Evolutionary conservation across 495 filamentous ascomycete genomes (phyloP).

Genomic region (Trichoderma erinaceum): DNA sequence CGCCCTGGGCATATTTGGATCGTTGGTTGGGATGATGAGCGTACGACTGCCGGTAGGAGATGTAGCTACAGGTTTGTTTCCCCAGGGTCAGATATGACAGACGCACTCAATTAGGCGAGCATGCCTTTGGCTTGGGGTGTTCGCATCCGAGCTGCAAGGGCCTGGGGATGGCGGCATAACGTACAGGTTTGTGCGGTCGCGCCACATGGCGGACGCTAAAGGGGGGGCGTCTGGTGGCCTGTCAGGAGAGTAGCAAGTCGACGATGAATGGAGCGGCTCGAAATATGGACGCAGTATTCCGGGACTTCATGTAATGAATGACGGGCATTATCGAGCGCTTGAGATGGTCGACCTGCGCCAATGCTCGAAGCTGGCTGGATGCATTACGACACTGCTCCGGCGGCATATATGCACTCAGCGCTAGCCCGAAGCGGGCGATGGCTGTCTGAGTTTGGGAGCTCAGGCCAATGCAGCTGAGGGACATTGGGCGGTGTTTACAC

Average conservation of each 20-base stretch:
- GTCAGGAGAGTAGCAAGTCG: not conserved
- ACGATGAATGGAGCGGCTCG: not conserved
- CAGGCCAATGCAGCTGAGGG: not conserved
- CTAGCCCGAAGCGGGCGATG: not conserved
- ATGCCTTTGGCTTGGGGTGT: not conserved
- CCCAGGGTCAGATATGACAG: not conserved
- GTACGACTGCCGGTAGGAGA: conserved; percentile 98
- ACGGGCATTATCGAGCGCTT: conserved; percentile 1
- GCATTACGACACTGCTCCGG: conserved; percentile 6
- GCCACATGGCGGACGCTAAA: conserved; percentile 71
- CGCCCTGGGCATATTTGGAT: conserved; percentile 59
- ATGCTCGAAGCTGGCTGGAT: not conserved
- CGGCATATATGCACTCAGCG: not conserved
- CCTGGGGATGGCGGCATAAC: conserved; percentile 19
- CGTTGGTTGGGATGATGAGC: conserved; percentile 89
- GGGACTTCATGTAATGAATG: not conserved
- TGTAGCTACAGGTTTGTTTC: conserved; percentile 56
- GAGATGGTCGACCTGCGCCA: not conserved
- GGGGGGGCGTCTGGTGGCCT: conserved; percentile 19
- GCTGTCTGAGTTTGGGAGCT: not conserved
- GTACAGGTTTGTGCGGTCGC: conserved; percentile 97
- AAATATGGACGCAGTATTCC: not conserved
- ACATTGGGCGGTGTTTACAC: not conserved
- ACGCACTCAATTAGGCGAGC: not conserved
- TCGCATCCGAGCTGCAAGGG: not conserved